Conservation (phyloP, 108 stramenopile genomes). For the Cyclostephanos invisitatus region DNA sequence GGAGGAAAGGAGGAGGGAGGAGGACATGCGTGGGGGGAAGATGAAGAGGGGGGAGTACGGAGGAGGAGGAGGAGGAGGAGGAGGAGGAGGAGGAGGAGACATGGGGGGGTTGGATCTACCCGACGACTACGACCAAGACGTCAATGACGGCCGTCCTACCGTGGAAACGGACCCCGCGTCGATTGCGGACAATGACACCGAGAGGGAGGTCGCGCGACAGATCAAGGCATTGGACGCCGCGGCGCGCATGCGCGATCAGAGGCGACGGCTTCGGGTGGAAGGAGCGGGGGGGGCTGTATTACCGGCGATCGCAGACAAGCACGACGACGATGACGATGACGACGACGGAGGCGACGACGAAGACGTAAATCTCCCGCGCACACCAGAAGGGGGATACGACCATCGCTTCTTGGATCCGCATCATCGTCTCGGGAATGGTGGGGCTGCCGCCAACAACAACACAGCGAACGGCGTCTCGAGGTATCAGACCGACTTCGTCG, state of each 20-base stretch:
- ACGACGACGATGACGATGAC: constrained; percentile 32
- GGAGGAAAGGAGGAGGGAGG: constrained; percentile 26
- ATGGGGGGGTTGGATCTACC: neutral
- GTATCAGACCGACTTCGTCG: constrained; percentile 81
- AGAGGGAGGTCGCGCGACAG: constrained; percentile 53
- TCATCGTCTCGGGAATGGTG: neutral
- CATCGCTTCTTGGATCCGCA: neutral
- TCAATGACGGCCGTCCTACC: neutral
- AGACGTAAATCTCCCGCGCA: constrained; percentile 5
- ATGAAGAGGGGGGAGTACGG: constrained; percentile 31
- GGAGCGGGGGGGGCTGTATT: neutral
- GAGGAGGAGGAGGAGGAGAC: neutral
- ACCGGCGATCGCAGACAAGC: constrained; percentile 17
- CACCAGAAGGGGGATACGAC: constrained; percentile 12
- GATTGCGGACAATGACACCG: constrained; percentile 37
- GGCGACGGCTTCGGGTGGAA: neutral
- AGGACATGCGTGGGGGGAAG: constrained; percentile 42
- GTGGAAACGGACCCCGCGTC: neutral
- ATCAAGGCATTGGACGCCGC: constrained; percentile 51
- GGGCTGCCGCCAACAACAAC: neutral
- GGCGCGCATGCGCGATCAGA: constrained; percentile 26
- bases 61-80: constrained; percentile 10
- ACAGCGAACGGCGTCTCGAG: constrained; percentile 40
- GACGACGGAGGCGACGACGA: constrained; percentile 35
- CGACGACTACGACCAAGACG: constrained; percentile 14